A percentile compares a stretch with the other conserved stretches of the same genome.
Evolutionary conservation across 2,329 filamentous ascomycete species (phyloP).

Genomic region (Tolypocladium amazonense): DNA sequence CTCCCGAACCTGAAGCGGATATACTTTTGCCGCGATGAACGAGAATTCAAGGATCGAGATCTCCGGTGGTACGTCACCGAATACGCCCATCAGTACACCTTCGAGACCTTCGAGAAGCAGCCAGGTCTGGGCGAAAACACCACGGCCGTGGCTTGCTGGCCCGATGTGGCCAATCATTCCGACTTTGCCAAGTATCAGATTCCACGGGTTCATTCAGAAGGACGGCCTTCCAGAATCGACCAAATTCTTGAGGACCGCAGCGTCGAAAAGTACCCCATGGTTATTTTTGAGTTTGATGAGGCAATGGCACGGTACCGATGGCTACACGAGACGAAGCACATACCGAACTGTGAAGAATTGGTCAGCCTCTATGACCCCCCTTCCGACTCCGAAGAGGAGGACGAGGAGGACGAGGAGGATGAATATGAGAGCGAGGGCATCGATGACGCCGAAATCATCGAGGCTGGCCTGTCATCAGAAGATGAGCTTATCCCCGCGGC

Average conservation of each 20-base stretch:
- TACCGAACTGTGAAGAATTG: not conserved
- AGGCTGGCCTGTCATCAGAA: conserved; percentile 11
- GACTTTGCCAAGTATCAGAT: conserved; percentile 17
- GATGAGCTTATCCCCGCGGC: conserved; percentile 2
- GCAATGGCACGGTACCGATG: conserved; percentile 9
- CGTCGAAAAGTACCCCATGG: conserved; percentile 17
- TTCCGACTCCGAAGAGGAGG: not conserved
- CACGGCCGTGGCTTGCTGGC: conserved; percentile 20
- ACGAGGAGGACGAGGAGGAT: conserved; percentile 6
- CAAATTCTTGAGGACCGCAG: conserved; percentile 3
- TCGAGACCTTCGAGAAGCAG: conserved; percentile 14
- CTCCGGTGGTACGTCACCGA: conserved; percentile 22
- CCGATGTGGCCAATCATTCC: conserved; percentile 16
- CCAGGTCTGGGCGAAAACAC: conserved; percentile 13
- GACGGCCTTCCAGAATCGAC: fast-evolving
- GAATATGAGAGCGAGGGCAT: conserved; percentile 30
- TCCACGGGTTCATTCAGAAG: conserved; percentile 3
- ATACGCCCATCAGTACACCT: conserved; percentile 13
- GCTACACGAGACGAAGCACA: conserved; percentile 4
- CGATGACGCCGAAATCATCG: conserved; percentile 21
- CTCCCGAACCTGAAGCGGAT: conserved; percentile 17
- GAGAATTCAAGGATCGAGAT: not conserved
- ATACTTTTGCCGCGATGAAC: conserved; percentile 7
- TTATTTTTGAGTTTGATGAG: conserved; percentile 13
- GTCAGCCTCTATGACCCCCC: conserved; percentile 5